Conservation (phyloP, 1,284 basidiomycete genomes). For the Ustilago sp. region DNA sequence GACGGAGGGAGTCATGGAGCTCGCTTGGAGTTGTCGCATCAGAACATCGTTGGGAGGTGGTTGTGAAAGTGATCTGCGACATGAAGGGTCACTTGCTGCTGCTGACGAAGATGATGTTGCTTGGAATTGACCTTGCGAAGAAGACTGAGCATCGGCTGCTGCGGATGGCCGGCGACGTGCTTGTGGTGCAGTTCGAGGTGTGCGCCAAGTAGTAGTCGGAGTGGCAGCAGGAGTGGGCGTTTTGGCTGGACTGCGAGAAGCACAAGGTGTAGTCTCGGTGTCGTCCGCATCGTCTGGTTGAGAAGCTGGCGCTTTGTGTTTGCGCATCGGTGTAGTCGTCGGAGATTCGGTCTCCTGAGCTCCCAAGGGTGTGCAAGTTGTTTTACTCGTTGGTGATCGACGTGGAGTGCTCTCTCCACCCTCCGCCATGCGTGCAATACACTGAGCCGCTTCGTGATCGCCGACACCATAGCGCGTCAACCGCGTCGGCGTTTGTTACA, state of each 20-base stretch:
- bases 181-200: constrained; percentile 32
- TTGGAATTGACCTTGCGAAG: neutral
- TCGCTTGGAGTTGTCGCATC: constrained; percentile 39
- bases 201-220: constrained; percentile 8
- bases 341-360: constrained; percentile 11
- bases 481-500: neutral
- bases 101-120: constrained; percentile 7
- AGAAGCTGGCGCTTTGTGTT: constrained; percentile 28
- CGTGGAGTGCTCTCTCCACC: constrained; percentile 13
- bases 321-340: constrained; percentile 25
- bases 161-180: constrained; percentile 15
- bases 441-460: constrained; percentile 29
- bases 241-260: constrained; percentile 24
- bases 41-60: constrained; percentile 50
- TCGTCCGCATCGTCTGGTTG: constrained; percentile 13
- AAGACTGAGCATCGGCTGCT: constrained; percentile 9
- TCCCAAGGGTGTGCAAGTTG: constrained; percentile 2
- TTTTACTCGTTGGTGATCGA: constrained; percentile 32
- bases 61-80: constrained; percentile 46
- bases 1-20: constrained; percentile 34
- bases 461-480: constrained; percentile 30
- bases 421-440: constrained; percentile 35
- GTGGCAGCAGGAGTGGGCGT: constrained; percentile 18
- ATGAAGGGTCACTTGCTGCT: constrained; percentile 6
- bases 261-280: constrained; percentile 25